Evolutionary conservation across 1,139 yeast species (phyloP).

Genomic region (Kodamaea ohmeri): DNA sequence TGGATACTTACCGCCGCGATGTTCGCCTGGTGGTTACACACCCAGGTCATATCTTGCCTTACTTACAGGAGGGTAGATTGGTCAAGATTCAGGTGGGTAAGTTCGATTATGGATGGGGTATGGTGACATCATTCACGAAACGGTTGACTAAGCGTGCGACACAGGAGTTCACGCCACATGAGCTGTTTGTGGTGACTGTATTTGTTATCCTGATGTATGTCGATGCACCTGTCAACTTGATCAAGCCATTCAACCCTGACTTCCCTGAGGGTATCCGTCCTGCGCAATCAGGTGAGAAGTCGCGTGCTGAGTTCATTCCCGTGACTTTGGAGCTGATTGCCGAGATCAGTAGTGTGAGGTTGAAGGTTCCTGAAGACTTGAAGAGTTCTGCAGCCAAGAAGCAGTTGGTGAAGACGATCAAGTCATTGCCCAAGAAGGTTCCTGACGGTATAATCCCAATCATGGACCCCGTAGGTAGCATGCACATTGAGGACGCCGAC

Average conservation of each 20-base stretch:
- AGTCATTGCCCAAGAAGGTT: conserved; percentile 76
- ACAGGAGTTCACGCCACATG: conserved; percentile 67
- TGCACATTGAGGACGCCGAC: conserved; percentile 84
- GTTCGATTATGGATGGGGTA: conserved; percentile 91
- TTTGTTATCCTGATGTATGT: conserved; percentile 75
- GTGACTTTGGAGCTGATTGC: conserved; percentile 75
- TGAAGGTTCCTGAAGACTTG: conserved; percentile 78
- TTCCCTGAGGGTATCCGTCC: conserved; percentile 91
- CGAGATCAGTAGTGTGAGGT: conserved; percentile 73
- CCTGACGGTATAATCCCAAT: conserved; percentile 80
- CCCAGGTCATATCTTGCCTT: conserved; percentile 82
- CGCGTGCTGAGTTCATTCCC: conserved; percentile 78
- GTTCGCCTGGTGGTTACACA: conserved; percentile 83
- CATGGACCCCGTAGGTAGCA: conserved; percentile 85
- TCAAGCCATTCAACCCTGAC: conserved; percentile 69
- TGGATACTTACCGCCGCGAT: conserved; percentile 70
- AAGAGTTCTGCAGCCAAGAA: conserved; percentile 68
- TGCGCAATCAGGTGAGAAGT: conserved; percentile 64
- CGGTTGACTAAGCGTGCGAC: conserved; percentile 58
- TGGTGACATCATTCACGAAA: conserved; percentile 73
- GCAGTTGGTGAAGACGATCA: conserved; percentile 72
- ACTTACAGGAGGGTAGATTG: conserved; percentile 86
- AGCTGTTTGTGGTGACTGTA: conserved; percentile 83
- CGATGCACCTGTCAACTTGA: conserved; percentile 70
- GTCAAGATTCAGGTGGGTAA: conserved; percentile 58